These are phyloP conservation scores for Fusarium lyarnte DNA, from an alignment of 2,329 filamentous ascomycete genomes.

Conservation along the genomic window DNA sequence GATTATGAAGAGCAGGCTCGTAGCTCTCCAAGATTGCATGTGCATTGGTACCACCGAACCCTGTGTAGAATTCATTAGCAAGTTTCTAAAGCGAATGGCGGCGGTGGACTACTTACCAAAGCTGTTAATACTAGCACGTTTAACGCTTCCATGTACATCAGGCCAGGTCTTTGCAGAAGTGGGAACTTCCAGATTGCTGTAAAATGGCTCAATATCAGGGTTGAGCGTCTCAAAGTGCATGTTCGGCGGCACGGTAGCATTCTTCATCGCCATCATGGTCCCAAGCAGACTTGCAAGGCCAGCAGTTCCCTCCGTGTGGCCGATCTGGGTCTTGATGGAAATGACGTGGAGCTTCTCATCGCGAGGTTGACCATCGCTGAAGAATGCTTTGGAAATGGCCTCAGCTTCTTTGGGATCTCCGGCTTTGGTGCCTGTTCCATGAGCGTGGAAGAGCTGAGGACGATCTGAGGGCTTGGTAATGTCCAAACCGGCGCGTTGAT, in stretches of 20 bases:
- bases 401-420: slow-evolving; percentile 22
- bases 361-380: background rate
- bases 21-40: slow-evolving; percentile 21
- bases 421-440: slow-evolving; percentile 23
- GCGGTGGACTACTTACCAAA: background rate
- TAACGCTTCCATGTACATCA: background rate
- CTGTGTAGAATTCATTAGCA: background rate
- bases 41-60: slow-evolving; percentile 18
- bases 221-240: slow-evolving; percentile 1
- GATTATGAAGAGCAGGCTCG: background rate
- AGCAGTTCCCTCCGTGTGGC: slow-evolving; percentile 15
- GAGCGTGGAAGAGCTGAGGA: slow-evolving; percentile 13
- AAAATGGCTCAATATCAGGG: background rate
- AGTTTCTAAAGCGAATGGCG: fast-evolving
- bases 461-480: background rate
- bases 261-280: background rate
- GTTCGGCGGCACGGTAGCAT: background rate
- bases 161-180: background rate
- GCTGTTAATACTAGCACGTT: slow-evolving; percentile 1
- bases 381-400: slow-evolving; percentile 6
- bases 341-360: background rate
- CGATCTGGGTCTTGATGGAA: slow-evolving; percentile 19
- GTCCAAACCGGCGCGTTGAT: background rate
- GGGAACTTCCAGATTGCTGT: background rate
- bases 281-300: background rate